Conservation (phyloP, 1,284 basidiomycete species). For the Chiua sp. region DNA sequence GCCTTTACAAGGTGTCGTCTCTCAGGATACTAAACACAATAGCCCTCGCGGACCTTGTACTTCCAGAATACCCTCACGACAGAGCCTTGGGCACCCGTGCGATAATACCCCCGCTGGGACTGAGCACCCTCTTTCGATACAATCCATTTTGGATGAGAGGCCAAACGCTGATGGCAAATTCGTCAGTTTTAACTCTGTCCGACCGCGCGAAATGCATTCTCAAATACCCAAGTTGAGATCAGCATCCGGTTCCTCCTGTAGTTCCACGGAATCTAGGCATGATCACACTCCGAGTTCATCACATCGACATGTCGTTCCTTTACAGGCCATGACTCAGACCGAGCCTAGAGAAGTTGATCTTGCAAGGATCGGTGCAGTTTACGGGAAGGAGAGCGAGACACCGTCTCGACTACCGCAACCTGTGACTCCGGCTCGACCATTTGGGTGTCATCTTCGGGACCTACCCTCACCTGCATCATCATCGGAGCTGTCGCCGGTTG, state of each 20-base stretch:
- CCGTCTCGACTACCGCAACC: slow-evolving; percentile 37
- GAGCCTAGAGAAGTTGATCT: slow-evolving; percentile 4
- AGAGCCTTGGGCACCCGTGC: slow-evolving; percentile 6
- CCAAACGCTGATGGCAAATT: slow-evolving; percentile 17
- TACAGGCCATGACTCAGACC: slow-evolving; percentile 9
- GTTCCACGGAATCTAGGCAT: slow-evolving; percentile 20
- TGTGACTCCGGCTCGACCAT: slow-evolving; percentile 33
- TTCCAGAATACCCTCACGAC: slow-evolving; percentile 23
- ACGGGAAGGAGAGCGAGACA: slow-evolving; percentile 31
- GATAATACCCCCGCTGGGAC: slow-evolving; percentile 1
- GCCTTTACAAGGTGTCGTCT: not conserved
- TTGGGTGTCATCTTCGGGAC: slow-evolving; percentile 34
- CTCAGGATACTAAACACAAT: slow-evolving; percentile 22
- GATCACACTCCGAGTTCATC: slow-evolving; percentile 6
- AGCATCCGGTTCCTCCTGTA: slow-evolving; percentile 31
- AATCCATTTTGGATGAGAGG: slow-evolving; percentile 18
- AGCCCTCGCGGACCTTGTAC: slow-evolving; percentile 20
- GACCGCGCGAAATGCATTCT: slow-evolving; percentile 22
- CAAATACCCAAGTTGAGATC: slow-evolving; percentile 37
- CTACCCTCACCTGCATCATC: slow-evolving; percentile 70
- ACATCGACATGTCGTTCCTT: slow-evolving; percentile 2
- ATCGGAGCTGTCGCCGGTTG: slow-evolving; percentile 71
- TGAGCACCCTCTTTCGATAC: slow-evolving; percentile 4
- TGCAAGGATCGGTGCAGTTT: not conserved
- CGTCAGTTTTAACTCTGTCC: slow-evolving; percentile 4